Conservation (phyloP, 1,284 basidiomycete genomes). For the Marasmius oreades region DNA sequence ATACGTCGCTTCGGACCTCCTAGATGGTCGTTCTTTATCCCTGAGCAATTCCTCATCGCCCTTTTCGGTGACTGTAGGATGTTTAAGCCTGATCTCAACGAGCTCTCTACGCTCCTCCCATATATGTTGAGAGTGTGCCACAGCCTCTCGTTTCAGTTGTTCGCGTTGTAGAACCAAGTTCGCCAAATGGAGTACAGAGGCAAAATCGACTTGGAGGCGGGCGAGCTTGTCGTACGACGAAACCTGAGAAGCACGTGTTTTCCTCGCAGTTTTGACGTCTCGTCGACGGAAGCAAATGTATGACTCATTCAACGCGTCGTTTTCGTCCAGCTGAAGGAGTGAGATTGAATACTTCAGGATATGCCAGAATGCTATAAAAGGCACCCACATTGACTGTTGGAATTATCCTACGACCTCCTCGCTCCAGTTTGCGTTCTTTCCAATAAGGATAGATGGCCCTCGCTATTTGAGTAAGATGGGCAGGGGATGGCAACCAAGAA, state of each 20-base stretch:
- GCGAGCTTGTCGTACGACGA: conserved; percentile 85
- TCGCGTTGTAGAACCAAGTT: conserved; percentile 74
- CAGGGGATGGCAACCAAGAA: conserved; percentile 54
- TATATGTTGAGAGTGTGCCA: conserved; percentile 56
- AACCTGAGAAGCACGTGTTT: conserved; percentile 88
- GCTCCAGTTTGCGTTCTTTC: conserved; percentile 72
- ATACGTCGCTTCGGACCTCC: conserved; percentile 27
- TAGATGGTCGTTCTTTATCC: conserved; percentile 71
- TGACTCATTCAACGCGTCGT: conserved; percentile 87
- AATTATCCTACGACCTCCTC: conserved; percentile 75
- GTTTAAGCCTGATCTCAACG: conserved; percentile 78
- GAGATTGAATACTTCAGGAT: conserved; percentile 2
- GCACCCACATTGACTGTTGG: conserved; percentile 71
- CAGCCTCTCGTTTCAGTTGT: conserved; percentile 63
- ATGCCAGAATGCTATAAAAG: background rate
- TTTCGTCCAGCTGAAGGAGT: conserved; percentile 74
- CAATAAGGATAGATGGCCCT: conserved; percentile 76
- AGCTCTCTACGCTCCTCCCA: conserved; percentile 80
- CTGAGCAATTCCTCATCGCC: conserved; percentile 81
- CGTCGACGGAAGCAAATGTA: conserved; percentile 98
- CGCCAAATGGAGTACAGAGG: conserved; percentile 70
- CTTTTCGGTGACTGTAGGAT: conserved; percentile 62
- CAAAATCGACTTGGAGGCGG: conserved; percentile 76
- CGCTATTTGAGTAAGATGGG: conserved; percentile 59
- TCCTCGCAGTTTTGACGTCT: conserved; percentile 91